Base-by-base conservation (phyloP, 495 filamentous ascomycete species). In the Aspergillus diversus region DNA sequence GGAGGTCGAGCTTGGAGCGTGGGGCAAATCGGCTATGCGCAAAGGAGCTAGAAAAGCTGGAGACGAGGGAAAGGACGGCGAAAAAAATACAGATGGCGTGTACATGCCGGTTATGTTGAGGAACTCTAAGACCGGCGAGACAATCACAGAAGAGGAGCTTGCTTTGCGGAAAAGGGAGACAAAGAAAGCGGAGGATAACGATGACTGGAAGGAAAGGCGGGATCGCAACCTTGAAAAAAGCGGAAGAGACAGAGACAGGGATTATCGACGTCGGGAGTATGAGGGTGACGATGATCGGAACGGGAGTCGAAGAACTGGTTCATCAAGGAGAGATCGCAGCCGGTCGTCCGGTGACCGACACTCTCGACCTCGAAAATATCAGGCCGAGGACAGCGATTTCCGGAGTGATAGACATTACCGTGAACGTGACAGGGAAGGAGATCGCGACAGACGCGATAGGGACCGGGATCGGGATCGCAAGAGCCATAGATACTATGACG, bases 1-100 rank as follows among this genome's bases (percentile, higher is more conserved):
- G 12, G 90, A 90, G 47, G 85, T 89, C 47, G 93, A 97, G 65
- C 69, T 90, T 13, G 90, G 90, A 4, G 86, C 86, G 0, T 92
- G 90, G 87, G 89, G 87, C 1, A 90, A 88, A 71, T 82, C 82
- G 5, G 84, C 85, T 35, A 90, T 87, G 76, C 81, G 82, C 65
- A 81, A 82, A 60, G 77, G 78, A 47, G 81, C 81, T 7, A 76
- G 78, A 59, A 84, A 83, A 63, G 73, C 76, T 56, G 80, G 76
- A 6, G 60, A 50, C 11, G 47, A 57, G 33, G 39, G 16, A 31
- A 73, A 79, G 60, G 69, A 77, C 4, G 71, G 72, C 31, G 74
- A 70, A 33, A 61, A 65, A 1, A 77, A 71, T 37, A 77, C 75
- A 15, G 83, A 87, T 58, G 80, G 83, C 50, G 76, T 82, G 4